Conservation (phyloP, 2,329 filamentous ascomycete species). For the Cladophialophora carrionii region DNA sequence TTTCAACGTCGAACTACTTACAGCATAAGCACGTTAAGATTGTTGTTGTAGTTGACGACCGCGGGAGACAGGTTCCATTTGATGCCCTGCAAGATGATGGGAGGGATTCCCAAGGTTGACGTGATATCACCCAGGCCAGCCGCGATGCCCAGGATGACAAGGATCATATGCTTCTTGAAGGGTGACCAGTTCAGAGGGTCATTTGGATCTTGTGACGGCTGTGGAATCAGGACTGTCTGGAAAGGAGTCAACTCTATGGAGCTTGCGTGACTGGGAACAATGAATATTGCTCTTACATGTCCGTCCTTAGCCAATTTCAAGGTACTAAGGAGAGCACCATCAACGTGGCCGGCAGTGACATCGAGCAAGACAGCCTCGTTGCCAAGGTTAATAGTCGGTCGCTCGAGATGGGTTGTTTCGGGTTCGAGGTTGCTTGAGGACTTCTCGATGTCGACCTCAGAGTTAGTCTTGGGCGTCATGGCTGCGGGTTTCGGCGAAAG, state of each 20-base stretch:
- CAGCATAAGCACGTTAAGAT: slow-evolving; percentile 49
- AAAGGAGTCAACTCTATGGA: neutral
- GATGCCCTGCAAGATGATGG: slow-evolving; percentile 45
- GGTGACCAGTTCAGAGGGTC: slow-evolving; percentile 58
- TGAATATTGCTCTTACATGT: neutral
- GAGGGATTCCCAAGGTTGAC: slow-evolving; percentile 45
- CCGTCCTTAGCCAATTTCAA: slow-evolving; percentile 1
- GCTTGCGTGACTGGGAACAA: slow-evolving; percentile 20
- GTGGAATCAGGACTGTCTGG: slow-evolving; percentile 55
- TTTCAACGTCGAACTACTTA: neutral
- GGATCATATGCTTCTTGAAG: slow-evolving; percentile 42
- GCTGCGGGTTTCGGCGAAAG: neutral
- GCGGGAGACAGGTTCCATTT: slow-evolving; percentile 45
- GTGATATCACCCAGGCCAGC: slow-evolving; percentile 49
- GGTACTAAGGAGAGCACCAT: neutral
- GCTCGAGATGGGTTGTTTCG: neutral
- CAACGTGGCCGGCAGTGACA: neutral
- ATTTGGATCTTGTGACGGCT: slow-evolving; percentile 55
- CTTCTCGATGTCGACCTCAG: neutral
- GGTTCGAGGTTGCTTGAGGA: neutral
- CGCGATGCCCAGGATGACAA: slow-evolving; percentile 44
- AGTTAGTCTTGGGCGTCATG: neutral
- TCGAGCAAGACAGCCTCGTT: neutral
- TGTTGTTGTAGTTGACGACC: slow-evolving; percentile 45
- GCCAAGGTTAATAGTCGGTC: neutral